phyloP scores from a whole-genome alignment of 768 basidiomycete species.

The Mycena epipterygia region DNA sequence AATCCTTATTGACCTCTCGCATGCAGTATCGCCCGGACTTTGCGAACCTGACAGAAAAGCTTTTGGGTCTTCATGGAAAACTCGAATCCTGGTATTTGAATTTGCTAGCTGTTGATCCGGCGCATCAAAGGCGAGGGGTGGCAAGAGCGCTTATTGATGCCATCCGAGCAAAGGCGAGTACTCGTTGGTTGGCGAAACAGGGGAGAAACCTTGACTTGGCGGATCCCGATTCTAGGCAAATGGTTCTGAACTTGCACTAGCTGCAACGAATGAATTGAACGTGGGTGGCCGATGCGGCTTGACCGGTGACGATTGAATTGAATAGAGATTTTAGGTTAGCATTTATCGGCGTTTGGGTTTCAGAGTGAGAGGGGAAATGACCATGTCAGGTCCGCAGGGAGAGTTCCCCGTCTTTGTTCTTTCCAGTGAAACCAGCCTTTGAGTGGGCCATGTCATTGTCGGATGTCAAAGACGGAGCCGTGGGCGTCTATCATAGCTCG shows the following conservation, averaged over 20 bases:
- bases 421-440: not conserved
- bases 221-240: slow-evolving; percentile 10
- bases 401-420: slow-evolving; percentile 32
- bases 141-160: slow-evolving; percentile 30
- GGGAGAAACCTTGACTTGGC: not conserved
- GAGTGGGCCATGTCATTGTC: not conserved
- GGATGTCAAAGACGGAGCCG: no score
- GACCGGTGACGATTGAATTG: not conserved
- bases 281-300: slow-evolving; percentile 7
- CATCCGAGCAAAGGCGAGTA: slow-evolving; percentile 22
- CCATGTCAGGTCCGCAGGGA: slow-evolving; percentile 20
- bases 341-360: slow-evolving; percentile 34
- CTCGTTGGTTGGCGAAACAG: no score
- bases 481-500: no score
- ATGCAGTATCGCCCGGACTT: slow-evolving; percentile 31
- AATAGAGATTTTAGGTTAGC: slow-evolving; percentile 11
- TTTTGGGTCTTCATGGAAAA: slow-evolving; percentile 32
- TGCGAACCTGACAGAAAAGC: slow-evolving; percentile 31
- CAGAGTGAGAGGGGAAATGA: slow-evolving; percentile 21
- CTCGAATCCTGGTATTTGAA: slow-evolving; percentile 33
- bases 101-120: slow-evolving; percentile 34
- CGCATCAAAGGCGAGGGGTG: slow-evolving; percentile 18
- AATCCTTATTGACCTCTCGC: not conserved
- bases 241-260: slow-evolving; percentile 21
- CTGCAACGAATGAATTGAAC: slow-evolving; percentile 34